Percentiles rank a stretch among this genome's conserved stretches.
phyloP scores from a whole-genome alignment of 495 filamentous ascomycete genomes.

The Cetradonia linearis region DNA sequence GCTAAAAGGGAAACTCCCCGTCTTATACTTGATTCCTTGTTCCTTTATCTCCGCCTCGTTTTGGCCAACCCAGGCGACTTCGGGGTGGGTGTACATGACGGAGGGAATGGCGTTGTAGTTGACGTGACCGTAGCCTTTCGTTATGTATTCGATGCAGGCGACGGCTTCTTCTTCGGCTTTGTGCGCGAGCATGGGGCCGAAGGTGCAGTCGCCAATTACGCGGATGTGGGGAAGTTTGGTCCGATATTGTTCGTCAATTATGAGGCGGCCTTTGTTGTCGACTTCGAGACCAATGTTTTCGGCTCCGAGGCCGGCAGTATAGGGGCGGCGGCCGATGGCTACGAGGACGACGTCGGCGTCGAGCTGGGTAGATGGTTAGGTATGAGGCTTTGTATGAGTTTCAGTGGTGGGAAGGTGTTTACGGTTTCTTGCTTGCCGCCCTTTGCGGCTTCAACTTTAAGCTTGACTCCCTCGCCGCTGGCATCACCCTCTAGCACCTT shows the following conservation, averaged over 20 bases:
- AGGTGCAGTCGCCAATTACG: conserved; percentile 91
- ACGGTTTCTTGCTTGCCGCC: conserved; percentile 89
- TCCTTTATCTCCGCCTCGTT: conserved; percentile 94
- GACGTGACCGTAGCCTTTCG: conserved; percentile 93
- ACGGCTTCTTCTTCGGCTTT: conserved; percentile 98
- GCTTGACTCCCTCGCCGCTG: conserved; percentile 60
- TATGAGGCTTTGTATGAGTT: conserved; percentile 18
- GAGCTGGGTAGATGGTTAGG: conserved; percentile 42
- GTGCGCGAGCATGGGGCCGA: conserved; percentile 98
- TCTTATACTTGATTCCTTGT: conserved; percentile 76
- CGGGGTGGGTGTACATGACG: conserved; percentile 99
- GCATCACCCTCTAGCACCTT: conserved; percentile 85
- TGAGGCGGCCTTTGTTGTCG: conserved; percentile 84
- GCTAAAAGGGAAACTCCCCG: conserved; percentile 90
- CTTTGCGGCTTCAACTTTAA: conserved; percentile 86
- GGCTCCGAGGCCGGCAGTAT: conserved; percentile 80
- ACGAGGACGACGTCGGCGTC: conserved; percentile 95
- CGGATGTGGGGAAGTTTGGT: conserved; percentile 95
- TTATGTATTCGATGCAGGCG: conserved; percentile 90
- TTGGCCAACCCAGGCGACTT: conserved; percentile 97
- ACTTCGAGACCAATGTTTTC: conserved; percentile 93
- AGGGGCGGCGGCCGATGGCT: conserved; percentile 90
- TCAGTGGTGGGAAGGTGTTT: conserved; percentile 26
- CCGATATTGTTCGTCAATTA: conserved; percentile 97
- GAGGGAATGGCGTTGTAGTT: conserved; percentile 97